phyloP scores from a whole-genome alignment of 108 stramenopile genomes.

The Cyclostephanos tholiformis region DNA sequence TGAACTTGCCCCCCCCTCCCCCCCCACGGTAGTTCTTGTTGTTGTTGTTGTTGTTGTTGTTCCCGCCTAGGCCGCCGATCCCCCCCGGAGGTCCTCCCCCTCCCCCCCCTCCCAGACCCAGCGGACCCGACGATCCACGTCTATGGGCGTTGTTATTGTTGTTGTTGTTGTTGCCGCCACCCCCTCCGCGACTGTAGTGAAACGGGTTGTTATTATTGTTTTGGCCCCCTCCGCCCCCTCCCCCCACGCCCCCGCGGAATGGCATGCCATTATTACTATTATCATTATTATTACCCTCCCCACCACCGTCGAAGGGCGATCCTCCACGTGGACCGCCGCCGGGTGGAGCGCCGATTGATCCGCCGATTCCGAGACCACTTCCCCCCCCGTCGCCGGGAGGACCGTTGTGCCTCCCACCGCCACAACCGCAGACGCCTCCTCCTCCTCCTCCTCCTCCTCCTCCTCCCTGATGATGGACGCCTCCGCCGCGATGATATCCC shows the following conservation, averaged over 20 bases:
- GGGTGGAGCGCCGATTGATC: too few species aligned
- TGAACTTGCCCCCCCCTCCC: neutral
- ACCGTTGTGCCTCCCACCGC: slow-evolving; percentile 6
- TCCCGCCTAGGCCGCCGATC: neutral
- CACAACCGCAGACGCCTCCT: neutral
- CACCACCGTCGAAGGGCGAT: too few species aligned
- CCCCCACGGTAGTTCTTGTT: slow-evolving; percentile 6
- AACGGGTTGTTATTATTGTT: neutral
- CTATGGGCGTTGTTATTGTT: neutral
- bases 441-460: neutral
- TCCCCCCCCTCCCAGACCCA: neutral
- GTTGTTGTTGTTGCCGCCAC: slow-evolving; percentile 14
- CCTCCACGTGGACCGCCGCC: too few species aligned
- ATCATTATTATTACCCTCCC: neutral
- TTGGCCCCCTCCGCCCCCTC: too few species aligned
- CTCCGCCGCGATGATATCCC: neutral
- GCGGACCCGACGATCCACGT: neutral
- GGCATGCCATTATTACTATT: neutral
- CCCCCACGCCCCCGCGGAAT: neutral
- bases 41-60: slow-evolving; percentile 9
- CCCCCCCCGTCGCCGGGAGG: neutral
- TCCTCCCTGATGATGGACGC: neutral
- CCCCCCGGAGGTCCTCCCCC: neutral
- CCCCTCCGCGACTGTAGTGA: neutral
- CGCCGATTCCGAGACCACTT: too few species aligned